Percentiles rank a stretch among this genome's conserved stretches.
phyloP scores from a whole-genome alignment of 2,329 filamentous ascomycete genomes.

The Drechslera avenae region DNA sequence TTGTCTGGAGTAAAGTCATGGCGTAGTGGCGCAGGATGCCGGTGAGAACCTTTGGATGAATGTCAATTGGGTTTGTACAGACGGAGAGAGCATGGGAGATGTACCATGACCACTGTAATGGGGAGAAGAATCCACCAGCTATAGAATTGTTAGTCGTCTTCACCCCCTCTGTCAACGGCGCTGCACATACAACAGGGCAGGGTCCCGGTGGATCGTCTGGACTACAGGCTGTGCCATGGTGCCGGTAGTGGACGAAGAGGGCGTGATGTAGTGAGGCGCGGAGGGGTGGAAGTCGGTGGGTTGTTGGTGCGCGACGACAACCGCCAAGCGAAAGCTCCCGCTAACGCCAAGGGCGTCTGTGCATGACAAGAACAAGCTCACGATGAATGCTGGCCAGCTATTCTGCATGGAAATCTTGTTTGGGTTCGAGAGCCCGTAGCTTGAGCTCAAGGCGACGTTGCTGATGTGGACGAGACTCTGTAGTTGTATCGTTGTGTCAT shows the following conservation, averaged over 20 bases:
- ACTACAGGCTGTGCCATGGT: slow-evolving; percentile 82
- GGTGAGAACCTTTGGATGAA: slow-evolving; percentile 72
- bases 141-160: slow-evolving; percentile 31
- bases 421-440: too few species aligned
- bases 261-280: slow-evolving; percentile 15
- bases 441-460: too few species aligned
- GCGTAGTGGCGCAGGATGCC: slow-evolving; percentile 96
- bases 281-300: slow-evolving; percentile 15
- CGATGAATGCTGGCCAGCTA: too few species aligned
- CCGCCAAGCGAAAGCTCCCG: slow-evolving; percentile 17
- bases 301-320: slow-evolving; percentile 24
- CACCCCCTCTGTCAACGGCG: background rate
- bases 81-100: background rate
- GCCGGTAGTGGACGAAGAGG: slow-evolving; percentile 27
- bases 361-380: too few species aligned
- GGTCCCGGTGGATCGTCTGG: slow-evolving; percentile 98
- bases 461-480: too few species aligned
- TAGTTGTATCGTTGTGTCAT: too few species aligned
- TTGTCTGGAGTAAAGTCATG: slow-evolving; percentile 82
- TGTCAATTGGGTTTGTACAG: slow-evolving; percentile 13
- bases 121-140: slow-evolving; percentile 99
- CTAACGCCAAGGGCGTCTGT: too few species aligned
- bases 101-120: slow-evolving; percentile 95
- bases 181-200: slow-evolving; percentile 84
- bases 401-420: too few species aligned